A percentile compares a stretch with the other conserved stretches of the same genome.
Evolutionary conservation across 2,329 filamentous ascomycete genomes (phyloP).

Genomic region (Fusarium tjaetaba): DNA sequence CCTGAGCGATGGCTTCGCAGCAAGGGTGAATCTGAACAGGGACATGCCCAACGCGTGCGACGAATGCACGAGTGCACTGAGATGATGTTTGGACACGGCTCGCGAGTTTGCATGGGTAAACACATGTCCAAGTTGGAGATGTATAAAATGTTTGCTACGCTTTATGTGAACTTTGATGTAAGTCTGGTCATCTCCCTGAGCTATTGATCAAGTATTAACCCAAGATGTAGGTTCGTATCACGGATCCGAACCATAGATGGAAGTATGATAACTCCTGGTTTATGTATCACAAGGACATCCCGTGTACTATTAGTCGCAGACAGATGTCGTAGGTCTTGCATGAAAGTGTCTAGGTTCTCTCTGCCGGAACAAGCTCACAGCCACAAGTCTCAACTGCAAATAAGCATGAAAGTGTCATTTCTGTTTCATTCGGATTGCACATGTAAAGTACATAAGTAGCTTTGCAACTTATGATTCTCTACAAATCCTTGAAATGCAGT

Average conservation of each 20-base stretch:
- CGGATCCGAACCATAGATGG: conserved; percentile 12
- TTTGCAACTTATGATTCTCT: not conserved
- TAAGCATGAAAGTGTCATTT: not conserved
- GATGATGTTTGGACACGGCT: conserved; percentile 33
- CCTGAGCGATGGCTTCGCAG: conserved; percentile 26
- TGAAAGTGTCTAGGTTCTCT: too few relatives aligned
- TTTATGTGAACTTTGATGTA: conserved; percentile 29
- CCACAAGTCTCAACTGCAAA: too few relatives aligned
- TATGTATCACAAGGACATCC: conserved; percentile 35
- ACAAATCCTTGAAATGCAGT: not conserved
- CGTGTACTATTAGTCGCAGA: conserved; percentile 18
- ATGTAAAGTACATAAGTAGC: not conserved
- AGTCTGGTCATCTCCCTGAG: not conserved
- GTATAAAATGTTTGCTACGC: conserved; percentile 32
- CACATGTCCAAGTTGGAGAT: conserved; percentile 34
- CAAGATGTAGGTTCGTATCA: not conserved
- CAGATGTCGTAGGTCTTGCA: not conserved
- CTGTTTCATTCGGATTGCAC: not conserved
- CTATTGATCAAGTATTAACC: not conserved
- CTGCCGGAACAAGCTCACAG: too few relatives aligned
- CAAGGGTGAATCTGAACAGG: conserved; percentile 3
- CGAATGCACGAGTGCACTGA: conserved; percentile 30
- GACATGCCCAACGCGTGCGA: conserved; percentile 3
- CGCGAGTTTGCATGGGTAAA: conserved; percentile 30
- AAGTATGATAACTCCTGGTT: conserved; percentile 35